phyloP scores from a whole-genome alignment of 441 rosid genomes.

The Eutrema salsugineum region DNA sequence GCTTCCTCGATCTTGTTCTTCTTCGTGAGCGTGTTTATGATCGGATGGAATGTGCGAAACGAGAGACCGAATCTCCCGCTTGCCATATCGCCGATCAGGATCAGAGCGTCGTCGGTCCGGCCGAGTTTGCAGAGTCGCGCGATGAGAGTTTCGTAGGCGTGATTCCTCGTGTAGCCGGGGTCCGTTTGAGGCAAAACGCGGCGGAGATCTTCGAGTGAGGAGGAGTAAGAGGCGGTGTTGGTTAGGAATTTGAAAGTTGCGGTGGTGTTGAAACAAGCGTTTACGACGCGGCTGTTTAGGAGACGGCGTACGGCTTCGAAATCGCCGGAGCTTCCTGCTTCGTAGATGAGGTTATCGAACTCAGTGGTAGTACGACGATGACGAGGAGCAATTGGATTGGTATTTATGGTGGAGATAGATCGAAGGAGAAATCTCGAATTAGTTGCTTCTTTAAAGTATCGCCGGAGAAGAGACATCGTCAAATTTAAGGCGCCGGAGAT shows the following conservation, averaged over 20 bases:
- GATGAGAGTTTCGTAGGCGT: conserved; percentile 55
- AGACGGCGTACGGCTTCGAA: conserved; percentile 48
- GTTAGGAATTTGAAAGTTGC: conserved; percentile 72
- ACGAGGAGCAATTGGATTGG: conserved; percentile 20
- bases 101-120: conserved; percentile 41
- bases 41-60: conserved; percentile 48
- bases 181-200: conserved; percentile 46
- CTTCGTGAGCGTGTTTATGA: conserved; percentile 40
- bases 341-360: conserved; percentile 51
- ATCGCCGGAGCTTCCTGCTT: conserved; percentile 50
- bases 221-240: conserved; percentile 40
- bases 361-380: conserved; percentile 47
- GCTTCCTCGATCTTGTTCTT: conserved; percentile 45
- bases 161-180: conserved; percentile 47
- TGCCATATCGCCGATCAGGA: conserved; percentile 40
- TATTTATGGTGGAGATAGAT: conserved; percentile 10
- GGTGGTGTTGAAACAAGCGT: conserved; percentile 53
- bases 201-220: conserved; percentile 41
- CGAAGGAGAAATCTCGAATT: conserved; percentile 18
- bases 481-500: background rate
- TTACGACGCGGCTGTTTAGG: conserved; percentile 52
- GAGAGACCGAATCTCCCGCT: conserved; percentile 25
- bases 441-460: conserved; percentile 16
- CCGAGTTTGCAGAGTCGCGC: conserved; percentile 58
- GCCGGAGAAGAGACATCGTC: conserved; percentile 34